Percentiles rank a stretch among this genome's conserved stretches.
Conservation (phyloP, 768 basidiomycete species). For the Lactarius sp. region DNA sequence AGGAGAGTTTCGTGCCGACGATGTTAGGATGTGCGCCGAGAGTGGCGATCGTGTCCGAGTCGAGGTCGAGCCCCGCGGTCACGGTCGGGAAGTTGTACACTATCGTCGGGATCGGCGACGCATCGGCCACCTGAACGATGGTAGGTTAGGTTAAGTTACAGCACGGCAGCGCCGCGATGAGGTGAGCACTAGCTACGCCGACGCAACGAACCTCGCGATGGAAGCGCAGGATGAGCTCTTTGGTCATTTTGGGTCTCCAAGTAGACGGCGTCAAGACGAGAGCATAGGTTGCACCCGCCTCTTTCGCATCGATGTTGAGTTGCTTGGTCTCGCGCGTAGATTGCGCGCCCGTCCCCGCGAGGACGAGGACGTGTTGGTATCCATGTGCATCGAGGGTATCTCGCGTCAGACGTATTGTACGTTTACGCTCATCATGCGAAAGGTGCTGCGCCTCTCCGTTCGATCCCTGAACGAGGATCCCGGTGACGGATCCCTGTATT, state of each 20-base stretch:
- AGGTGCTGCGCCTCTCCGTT: conserved; percentile 77
- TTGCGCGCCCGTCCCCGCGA: conserved; percentile 82
- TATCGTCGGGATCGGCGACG: conserved; percentile 64
- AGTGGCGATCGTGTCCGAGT: conserved; percentile 67
- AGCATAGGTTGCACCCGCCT: conserved; percentile 76
- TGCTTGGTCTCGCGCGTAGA: conserved; percentile 71
- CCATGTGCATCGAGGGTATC: conserved; percentile 69
- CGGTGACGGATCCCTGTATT: conserved; percentile 63
- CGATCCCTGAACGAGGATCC: conserved; percentile 67
- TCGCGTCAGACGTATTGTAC: conserved; percentile 58
- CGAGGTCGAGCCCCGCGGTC: conserved; percentile 77
- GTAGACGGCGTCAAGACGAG: conserved; percentile 72
- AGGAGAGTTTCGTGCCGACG: conserved; percentile 81
- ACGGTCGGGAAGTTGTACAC: conserved; percentile 84
- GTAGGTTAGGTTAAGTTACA: background rate
- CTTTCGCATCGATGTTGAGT: conserved; percentile 67
- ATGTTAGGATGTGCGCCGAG: conserved; percentile 79
- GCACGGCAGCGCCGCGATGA: background rate
- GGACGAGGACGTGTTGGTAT: conserved; percentile 59
- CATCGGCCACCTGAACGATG: conserved; percentile 53
- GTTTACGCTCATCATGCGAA: conserved; percentile 64
- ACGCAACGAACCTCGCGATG: conserved; percentile 36
- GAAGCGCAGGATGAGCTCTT: conserved; percentile 58
- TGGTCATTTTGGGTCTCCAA: conserved; percentile 62
- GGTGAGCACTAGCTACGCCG: conserved; percentile 23